Percentiles rank a stretch among this genome's conserved stretches.
Evolutionary conservation across 1,284 basidiomycete genomes (phyloP).

Genomic region (Trametes polyzona): DNA sequence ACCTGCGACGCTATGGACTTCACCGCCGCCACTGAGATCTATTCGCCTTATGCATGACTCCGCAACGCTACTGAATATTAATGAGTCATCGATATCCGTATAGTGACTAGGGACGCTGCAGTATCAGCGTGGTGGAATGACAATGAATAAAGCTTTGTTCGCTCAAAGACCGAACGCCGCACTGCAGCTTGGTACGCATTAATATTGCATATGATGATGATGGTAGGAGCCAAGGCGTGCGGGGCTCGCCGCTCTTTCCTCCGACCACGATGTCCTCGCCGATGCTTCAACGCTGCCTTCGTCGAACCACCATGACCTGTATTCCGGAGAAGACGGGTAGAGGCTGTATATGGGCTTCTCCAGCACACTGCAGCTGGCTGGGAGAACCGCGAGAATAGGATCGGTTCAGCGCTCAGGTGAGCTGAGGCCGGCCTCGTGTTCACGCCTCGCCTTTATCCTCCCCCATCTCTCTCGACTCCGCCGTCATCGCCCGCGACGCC

Average conservation of each 20-base stretch:
- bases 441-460: conserved; percentile 19
- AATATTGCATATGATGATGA: conserved; percentile 16
- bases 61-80: too few species aligned
- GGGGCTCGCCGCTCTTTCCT: neutral
- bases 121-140: too few species aligned
- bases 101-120: too few species aligned
- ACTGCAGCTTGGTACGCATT: neutral
- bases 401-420: conserved; percentile 3
- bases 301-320: neutral
- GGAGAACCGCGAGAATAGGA: conserved; percentile 9
- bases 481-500: neutral
- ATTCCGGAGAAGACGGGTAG: neutral
- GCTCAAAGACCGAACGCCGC: too few species aligned
- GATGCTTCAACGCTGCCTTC: neutral
- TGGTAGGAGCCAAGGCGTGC: conserved; percentile 6
- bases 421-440: conserved; percentile 20
- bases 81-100: too few species aligned
- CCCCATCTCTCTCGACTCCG: conserved; percentile 10
- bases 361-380: neutral
- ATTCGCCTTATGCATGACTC: too few species aligned
- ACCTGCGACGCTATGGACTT: neutral
- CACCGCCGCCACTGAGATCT: neutral
- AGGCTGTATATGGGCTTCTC: neutral
- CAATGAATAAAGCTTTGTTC: too few species aligned
- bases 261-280: conserved; percentile 1